Evolutionary conservation across 2,329 filamentous ascomycete genomes (phyloP).

Genomic region (Epichloe aotearoae): DNA sequence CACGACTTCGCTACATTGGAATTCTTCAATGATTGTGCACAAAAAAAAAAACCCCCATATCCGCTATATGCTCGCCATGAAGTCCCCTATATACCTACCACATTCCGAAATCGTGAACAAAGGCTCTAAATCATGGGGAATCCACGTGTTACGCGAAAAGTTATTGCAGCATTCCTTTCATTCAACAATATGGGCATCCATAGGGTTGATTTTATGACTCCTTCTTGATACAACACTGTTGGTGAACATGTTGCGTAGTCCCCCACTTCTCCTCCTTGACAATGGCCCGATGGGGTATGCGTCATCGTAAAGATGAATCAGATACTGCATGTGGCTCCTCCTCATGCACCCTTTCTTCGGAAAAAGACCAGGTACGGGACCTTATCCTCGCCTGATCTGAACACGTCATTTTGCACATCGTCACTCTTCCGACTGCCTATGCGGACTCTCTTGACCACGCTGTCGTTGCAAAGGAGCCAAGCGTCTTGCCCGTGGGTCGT

Average conservation of each 20-base stretch:
- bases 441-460: slow-evolving; percentile 25
- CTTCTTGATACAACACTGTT: too few relatives aligned
- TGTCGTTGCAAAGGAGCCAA: slow-evolving; percentile 40
- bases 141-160: neutral
- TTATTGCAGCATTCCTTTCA: neutral
- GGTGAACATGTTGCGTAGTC: too few relatives aligned
- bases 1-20: neutral
- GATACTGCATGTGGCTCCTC: too few relatives aligned
- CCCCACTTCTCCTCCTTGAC: too few relatives aligned
- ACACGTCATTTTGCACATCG: slow-evolving; percentile 25
- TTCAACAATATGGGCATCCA: too few relatives aligned
- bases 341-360: slow-evolving; percentile 20
- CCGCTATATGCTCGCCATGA: slow-evolving; percentile 1
- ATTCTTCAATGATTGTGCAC: neutral
- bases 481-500: slow-evolving; percentile 27
- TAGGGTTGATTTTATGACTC: too few relatives aligned
- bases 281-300: too few relatives aligned
- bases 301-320: too few relatives aligned
- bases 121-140: neutral
- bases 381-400: slow-evolving; percentile 22
- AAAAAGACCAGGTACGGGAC: slow-evolving; percentile 37
- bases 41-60: neutral
- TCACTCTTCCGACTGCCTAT: slow-evolving; percentile 23
- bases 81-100: neutral
- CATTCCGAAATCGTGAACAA: neutral